Base-by-base conservation (phyloP, 805 yeast species). In the Nakazawaea laoshanensis region DNA sequence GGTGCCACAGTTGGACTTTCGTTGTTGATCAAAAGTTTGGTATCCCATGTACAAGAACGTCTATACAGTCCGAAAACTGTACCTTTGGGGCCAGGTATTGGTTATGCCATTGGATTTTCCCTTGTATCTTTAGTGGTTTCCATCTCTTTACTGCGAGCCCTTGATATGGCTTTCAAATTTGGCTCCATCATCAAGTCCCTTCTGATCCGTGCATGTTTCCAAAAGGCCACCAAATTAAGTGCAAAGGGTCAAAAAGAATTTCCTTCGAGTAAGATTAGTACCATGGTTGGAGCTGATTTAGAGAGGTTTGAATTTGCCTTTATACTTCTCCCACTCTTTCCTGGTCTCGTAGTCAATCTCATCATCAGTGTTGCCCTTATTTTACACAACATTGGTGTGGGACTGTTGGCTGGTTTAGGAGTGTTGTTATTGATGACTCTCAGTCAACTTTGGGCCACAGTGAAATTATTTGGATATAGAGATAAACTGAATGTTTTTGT, bases 401-500 rank as follows among this genome's bases (percentile, higher is more conserved):
- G 60, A n/a, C 49, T 68, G 3, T 49, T 64, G 27, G 53, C 59
- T 2, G 69, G 69, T 27, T 58, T 64, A 42, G 67, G 63, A 6
- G 43, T 63, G 21, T 60, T 64, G 33, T 22, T 61, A 5, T 43
- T 57, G 6, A 59, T 63, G 1, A 49, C 60, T 28, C 35, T 49
- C 9, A 41, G 55, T 21, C 59, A 66, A 42, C 59, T 53, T 11
- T 38, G 50, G 6, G 45, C 57, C 24, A 57, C 67, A 4, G 50
- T 49, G 33, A 51, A 50, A 24, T 49, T 63, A 35, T 59, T 57
- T 44, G 40, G 39, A 27, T 50, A 54, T 20, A 50, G 68, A 43
- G 58, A 57, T 39, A 46, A 40, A 3, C 61, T 53, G 7, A 63
- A 58, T 31, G 47, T 48, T 39, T 56, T 39, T 42, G 87, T 95